Base-by-base conservation (phyloP, 768 basidiomycete genomes). In the Pulveroboletus frians region DNA sequence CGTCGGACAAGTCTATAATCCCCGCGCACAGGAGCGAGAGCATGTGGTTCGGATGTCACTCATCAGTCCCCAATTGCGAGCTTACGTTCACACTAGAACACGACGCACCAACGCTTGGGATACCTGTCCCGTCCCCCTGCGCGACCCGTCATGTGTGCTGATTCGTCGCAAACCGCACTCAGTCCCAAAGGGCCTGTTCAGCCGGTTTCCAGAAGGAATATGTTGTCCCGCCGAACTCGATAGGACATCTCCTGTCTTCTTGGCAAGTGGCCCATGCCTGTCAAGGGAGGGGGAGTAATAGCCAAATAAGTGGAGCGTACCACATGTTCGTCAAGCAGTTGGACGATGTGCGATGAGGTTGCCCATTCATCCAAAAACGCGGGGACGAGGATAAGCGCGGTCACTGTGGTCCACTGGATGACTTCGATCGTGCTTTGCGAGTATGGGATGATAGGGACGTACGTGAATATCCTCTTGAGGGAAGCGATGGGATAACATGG, bases 231-330 rank as follows among this genome's bases (percentile, higher is more conserved):
- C 69, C 62, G 29, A 67, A 60, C 49, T 76, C 74, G 0, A 71
- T 77, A 76, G 50, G 5, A 46, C 50, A 27, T 74, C 65, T 0
- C 73, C 76, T 3, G 69, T 55, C 47, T 64, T 67, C 3, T 60
- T 51, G 2, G 74, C 54, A 3, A 76, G 57, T 0, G 73, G 61
- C 0, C 73, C 73, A 23, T 21, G 1, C 5, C 23, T 26, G 15
- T 46, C 14, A 51, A 51, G 30, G 34, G 32, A 13, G 32, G 15
- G 34, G 13, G 2, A 17, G 8, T 5, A 14, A 13, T 6, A 32
- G 31, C 31, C 13, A 31, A 11, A 18, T 9, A 6, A 36, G 6
- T 7, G 18, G 9, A 3, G 51, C 60, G 3, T 49, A 67, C 67
- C 14, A 69, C 46, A 26, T 49, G 52, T 13, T 55, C 30, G n/a